Base-by-base conservation (phyloP, 2,329 filamentous ascomycete species). In the Penicillium sumatraense region DNA sequence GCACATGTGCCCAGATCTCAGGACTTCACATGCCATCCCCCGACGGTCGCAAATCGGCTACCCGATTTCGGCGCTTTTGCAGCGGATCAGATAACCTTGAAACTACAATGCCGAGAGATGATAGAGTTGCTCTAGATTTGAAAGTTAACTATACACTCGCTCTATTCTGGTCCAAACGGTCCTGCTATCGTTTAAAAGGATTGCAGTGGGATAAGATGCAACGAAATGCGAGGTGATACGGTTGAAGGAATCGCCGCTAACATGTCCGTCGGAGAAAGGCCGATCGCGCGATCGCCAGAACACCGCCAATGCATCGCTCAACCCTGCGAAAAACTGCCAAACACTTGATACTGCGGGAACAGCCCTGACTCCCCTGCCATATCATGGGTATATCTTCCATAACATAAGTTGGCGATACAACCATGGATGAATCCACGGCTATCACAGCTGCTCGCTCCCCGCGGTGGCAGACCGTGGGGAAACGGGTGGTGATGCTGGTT, bases 401-500 rank as follows among this genome's bases (percentile, higher is more conserved):
- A 29, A 7, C 21, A 18, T 14, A 29, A 7, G 1, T 49, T 21
- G n/a, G 14, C 21, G 21, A 23, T 41, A 24, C 8, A 9, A 53
- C 4, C 31, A 60, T 62, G 60, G 54, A 49, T 26, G 50, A 44
- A 9, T 27, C 53, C 23, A 23, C 41, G 31, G 26, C 41, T 18
- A 20, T 38, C 6, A 14, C 29, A 35, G 23, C 44, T 14, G 33
- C 33, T 11, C 13, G 24, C 20, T 7, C 38, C 13, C 50, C n/a
- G 14, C 41, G 51, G 18, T 56, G 56, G 54, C 51, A 61, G 27
- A 49, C 26, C 42, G 26, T 24, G 16, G 26, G 42, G n/a, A 69
- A 67, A 38, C 60, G 55, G 11, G 57, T 60, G 27, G 24, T 64
- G 5, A 51, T 54, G n/a, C 65, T 73, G 41, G 60, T 76, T 48